phyloP scores from a whole-genome alignment of 2,329 filamentous ascomycete genomes.

The Mycosphaerella arachidis region DNA sequence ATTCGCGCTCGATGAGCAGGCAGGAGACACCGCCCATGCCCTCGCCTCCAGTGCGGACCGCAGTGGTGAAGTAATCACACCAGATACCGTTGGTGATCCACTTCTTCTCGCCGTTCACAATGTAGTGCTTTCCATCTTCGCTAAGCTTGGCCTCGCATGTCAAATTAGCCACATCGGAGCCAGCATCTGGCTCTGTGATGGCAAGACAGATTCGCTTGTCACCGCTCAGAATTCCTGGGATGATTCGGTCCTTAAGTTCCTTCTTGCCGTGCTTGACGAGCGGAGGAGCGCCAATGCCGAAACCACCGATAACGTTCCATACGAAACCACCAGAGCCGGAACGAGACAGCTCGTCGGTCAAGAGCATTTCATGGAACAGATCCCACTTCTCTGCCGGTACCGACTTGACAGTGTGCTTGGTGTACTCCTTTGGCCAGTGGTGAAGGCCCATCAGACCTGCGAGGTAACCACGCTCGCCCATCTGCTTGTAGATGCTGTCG shows the following conservation, averaged over 20 bases:
- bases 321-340: constrained; percentile 86
- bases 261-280: constrained; percentile 88
- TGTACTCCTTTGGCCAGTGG: constrained; percentile 69
- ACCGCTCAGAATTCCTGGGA: constrained; percentile 81
- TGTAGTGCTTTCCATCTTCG: constrained; percentile 97
- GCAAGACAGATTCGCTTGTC: constrained; percentile 97
- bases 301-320: constrained; percentile 96
- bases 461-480: constrained; percentile 88
- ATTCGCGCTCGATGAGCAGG: constrained; percentile 81
- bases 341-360: constrained; percentile 92
- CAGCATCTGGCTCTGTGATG: constrained; percentile 92
- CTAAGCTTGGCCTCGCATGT: constrained; percentile 92
- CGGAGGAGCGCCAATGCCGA: constrained; percentile 88
- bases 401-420: constrained; percentile 65
- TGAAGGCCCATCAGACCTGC: constrained; percentile 83
- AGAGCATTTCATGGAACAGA: constrained; percentile 92
- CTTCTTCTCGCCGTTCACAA: constrained; percentile 99
- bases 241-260: constrained; percentile 75
- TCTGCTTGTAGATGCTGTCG: constrained; percentile 85
- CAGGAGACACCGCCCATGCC: constrained; percentile 93
- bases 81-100: constrained; percentile 55
- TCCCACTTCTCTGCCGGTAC: constrained; percentile 91
- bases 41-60: constrained; percentile 71
- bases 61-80: constrained; percentile 96
- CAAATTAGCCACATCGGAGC: constrained; percentile 90